phyloP scores from a whole-genome alignment of 768 basidiomycete genomes.

The Trametopsis cervina region DNA sequence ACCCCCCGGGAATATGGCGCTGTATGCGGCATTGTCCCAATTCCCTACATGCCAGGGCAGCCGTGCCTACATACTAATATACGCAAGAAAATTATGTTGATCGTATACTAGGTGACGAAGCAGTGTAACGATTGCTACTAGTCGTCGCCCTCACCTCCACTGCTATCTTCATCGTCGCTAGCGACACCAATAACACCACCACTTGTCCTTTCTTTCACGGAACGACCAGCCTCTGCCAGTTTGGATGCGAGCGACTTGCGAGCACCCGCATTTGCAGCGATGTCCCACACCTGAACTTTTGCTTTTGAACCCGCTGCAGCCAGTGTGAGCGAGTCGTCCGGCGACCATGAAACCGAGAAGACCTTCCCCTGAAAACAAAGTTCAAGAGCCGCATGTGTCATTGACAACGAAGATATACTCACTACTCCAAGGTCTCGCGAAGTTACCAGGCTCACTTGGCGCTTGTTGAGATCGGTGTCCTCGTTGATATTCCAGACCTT shows the following conservation, averaged over 20 bases:
- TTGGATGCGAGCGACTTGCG: constrained; percentile 80
- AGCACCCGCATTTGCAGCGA: constrained; percentile 75
- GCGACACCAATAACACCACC: constrained; percentile 66
- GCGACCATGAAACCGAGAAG: constrained; percentile 86
- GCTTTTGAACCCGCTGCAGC: constrained; percentile 94
- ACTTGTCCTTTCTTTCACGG: constrained; percentile 54
- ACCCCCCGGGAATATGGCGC: no score
- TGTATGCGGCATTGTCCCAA: no score
- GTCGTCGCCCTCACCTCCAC: constrained; percentile 35
- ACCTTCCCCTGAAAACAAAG: constrained; percentile 74
- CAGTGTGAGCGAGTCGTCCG: constrained; percentile 85
- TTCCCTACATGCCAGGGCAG: no score
- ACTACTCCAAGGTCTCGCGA: constrained; percentile 90
- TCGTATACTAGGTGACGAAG: no score
- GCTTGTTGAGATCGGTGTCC: constrained; percentile 52
- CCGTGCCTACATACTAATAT: no score
- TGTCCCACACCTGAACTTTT: constrained; percentile 93
- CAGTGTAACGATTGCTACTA: no score
- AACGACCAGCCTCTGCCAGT: constrained; percentile 63
- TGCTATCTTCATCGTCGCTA: constrained; percentile 66
- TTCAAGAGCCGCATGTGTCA: not conserved
- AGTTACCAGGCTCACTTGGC: constrained; percentile 75
- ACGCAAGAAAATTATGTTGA: no score
- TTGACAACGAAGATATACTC: constrained; percentile 27
- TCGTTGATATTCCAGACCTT: constrained; percentile 93